phyloP scores from a whole-genome alignment of 75 land plant species.

The Pinus tabuliformis region DNA sequence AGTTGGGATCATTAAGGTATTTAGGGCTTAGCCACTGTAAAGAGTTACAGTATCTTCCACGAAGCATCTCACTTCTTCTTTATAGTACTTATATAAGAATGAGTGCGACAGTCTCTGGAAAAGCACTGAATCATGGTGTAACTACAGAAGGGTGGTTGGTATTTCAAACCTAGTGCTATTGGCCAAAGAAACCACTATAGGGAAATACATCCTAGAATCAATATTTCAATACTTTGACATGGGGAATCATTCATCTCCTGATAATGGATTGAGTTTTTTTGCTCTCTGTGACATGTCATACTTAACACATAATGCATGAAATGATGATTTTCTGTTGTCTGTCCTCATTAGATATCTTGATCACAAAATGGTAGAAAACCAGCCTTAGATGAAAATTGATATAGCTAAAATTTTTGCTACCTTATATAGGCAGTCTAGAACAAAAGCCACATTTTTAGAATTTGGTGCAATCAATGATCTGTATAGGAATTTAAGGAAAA shows the following conservation, averaged over 20 bases:
- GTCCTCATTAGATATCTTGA: slow-evolving; percentile 76
- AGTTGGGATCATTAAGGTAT: background rate
- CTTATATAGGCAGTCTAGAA: slow-evolving; percentile 42
- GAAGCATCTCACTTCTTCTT: background rate
- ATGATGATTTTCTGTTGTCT: slow-evolving; percentile 69
- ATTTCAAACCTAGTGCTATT: background rate
- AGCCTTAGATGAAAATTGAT: slow-evolving; percentile 27
- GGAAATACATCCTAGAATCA: too few relatives aligned
- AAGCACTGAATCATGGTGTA: background rate
- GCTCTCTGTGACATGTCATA: slow-evolving; percentile 36
- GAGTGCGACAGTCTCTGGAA: background rate
- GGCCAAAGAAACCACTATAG: too few relatives aligned
- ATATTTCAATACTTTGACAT: too few relatives aligned
- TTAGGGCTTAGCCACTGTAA: background rate
- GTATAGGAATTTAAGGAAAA: too few relatives aligned
- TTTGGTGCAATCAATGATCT: too few relatives aligned
- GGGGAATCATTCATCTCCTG: slow-evolving; percentile 38
- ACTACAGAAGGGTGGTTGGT: background rate
- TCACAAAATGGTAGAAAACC: slow-evolving; percentile 76
- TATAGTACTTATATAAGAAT: background rate
- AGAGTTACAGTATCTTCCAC: background rate
- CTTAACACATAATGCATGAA: background rate
- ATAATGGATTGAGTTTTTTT: slow-evolving; percentile 49
- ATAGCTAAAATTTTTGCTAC: slow-evolving; percentile 72
- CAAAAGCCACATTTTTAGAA: too few relatives aligned